Conservation (phyloP, 768 basidiomycete species). For the Auricularia auricula-judae region DNA sequence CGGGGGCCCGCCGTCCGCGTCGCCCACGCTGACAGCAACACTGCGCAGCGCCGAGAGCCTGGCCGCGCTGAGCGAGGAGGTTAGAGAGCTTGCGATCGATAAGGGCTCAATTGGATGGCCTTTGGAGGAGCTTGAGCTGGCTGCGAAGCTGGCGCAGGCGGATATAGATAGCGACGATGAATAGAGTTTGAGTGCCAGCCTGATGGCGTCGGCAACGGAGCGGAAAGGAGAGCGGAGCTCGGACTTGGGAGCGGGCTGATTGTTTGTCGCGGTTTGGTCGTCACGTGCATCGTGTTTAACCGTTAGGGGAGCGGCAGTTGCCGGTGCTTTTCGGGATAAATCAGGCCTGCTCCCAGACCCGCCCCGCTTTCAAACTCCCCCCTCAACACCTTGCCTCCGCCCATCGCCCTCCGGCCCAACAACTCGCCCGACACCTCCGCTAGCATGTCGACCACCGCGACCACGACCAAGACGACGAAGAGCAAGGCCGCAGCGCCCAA, state of each 20-base stretch:
- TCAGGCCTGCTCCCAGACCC: background rate
- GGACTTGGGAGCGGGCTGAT: no score
- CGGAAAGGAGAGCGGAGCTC: no score
- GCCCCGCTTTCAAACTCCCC: background rate
- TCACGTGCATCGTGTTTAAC: no score
- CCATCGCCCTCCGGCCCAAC: background rate
- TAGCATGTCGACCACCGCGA: slow-evolving; percentile 1
- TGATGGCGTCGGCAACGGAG: no score
- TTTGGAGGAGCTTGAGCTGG: slow-evolving; percentile 53
- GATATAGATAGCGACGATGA: slow-evolving; percentile 68
- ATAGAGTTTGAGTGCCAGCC: slow-evolving; percentile 2
- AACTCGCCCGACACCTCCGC: background rate
- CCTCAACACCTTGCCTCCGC: background rate
- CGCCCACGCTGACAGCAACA: background rate
- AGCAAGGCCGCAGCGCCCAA: slow-evolving; percentile 7
- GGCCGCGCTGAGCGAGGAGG: slow-evolving; percentile 29
- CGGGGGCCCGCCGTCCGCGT: background rate
- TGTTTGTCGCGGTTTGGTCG: no score
- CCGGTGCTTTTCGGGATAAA: no score
- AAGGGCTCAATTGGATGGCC: slow-evolving; percentile 60
- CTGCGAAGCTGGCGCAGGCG: slow-evolving; percentile 30
- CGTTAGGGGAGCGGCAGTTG: no score
- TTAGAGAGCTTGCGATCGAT: slow-evolving; percentile 31
- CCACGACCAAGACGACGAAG: background rate
- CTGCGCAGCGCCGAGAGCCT: slow-evolving; percentile 46